phyloP scores from a whole-genome alignment of 192 early-diverging fungal species.

The Geosiphon pyriformis region DNA sequence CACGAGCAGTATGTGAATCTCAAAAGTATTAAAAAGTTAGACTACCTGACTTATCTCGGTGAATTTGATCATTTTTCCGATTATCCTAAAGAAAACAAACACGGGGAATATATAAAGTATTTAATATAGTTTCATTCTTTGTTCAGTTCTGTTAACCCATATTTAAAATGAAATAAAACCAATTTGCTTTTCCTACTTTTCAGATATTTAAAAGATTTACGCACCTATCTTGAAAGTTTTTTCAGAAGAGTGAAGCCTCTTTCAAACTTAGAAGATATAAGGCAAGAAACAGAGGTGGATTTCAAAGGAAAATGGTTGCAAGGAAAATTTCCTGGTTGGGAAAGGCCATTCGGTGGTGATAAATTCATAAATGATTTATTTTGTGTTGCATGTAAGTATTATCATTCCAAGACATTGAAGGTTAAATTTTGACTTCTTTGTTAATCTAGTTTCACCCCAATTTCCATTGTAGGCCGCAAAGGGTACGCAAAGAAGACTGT shows the following conservation, averaged over 20 bases:
- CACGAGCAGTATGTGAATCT: conserved; percentile 84
- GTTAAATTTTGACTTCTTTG: neutral
- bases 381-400: conserved; percentile 60
- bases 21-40: conserved; percentile 49
- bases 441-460: neutral
- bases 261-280: conserved; percentile 56
- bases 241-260: conserved; percentile 72
- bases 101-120: conserved; percentile 55
- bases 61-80: conserved; percentile 58
- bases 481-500: conserved; percentile 81
- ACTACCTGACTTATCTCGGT: conserved; percentile 66
- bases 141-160: too few species aligned
- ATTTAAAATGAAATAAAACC: too few species aligned
- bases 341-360: conserved; percentile 36
- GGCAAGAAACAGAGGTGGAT: conserved; percentile 37
- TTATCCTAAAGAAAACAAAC: conserved; percentile 55
- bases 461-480: conserved; percentile 50
- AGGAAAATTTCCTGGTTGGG: conserved; percentile 60
- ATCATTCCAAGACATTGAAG: neutral
- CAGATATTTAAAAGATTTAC: conserved; percentile 61
- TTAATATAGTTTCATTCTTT: conserved; percentile 9
- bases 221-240: conserved; percentile 67
- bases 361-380: conserved; percentile 48
- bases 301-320: conserved; percentile 65
- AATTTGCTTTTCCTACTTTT: neutral